Evolutionary conservation across 2,329 filamentous ascomycete genomes (phyloP).

Genomic region (Colletotrichum sp.): DNA sequence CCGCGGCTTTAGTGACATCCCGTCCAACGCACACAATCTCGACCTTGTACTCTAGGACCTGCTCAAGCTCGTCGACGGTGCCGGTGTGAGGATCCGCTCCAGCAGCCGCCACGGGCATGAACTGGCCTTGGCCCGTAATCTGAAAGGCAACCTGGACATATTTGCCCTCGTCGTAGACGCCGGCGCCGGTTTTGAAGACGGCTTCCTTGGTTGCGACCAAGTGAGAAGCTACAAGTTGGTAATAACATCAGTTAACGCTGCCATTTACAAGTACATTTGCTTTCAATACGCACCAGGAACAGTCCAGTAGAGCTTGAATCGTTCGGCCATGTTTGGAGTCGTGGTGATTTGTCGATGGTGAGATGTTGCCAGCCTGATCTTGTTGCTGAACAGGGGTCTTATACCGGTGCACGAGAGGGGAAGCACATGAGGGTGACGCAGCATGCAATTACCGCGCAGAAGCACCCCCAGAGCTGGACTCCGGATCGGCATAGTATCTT

Average conservation of each 20-base stretch:
- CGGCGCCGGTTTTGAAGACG: constrained; percentile 28
- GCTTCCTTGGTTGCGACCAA: constrained; percentile 26
- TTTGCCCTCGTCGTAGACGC: constrained; percentile 28
- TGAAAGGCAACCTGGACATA: constrained; percentile 30
- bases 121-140: constrained; percentile 48
- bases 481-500: not conserved
- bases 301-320: constrained; percentile 19
- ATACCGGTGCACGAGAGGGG: not conserved
- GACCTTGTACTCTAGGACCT: constrained; percentile 50
- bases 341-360: not conserved
- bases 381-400: not conserved
- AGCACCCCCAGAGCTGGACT: not conserved
- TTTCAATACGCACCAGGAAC: not conserved
- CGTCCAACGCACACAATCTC: constrained; percentile 51
- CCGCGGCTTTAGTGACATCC: constrained; percentile 44
- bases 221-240: not conserved
- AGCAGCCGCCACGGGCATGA: constrained; percentile 42
- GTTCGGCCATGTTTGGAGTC: constrained; percentile 10
- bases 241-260: not conserved
- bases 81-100: constrained; percentile 53
- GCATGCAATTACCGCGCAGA: not conserved
- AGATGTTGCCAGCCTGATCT: not conserved
- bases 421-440: not conserved
- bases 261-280: too few species aligned
- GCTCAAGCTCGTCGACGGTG: constrained; percentile 45